Percentiles rank a stretch among this genome's conserved stretches.
Evolutionary conservation across 1,284 basidiomycete species (phyloP).

Genomic region (Porogramme epimiltina): DNA sequence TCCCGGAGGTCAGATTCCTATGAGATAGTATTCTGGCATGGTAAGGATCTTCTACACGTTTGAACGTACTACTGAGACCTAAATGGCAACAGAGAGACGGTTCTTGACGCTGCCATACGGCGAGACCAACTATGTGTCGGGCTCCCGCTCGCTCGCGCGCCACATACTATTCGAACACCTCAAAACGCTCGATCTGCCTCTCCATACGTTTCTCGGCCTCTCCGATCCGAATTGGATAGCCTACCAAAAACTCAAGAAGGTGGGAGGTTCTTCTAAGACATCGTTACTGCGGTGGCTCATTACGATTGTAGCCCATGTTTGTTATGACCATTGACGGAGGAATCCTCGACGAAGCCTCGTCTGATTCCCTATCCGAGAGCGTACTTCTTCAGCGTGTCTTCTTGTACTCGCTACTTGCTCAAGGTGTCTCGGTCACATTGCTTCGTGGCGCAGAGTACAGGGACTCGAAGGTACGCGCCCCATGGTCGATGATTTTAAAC

Average conservation of each 20-base stretch:
- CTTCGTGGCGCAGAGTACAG: slow-evolving; percentile 56
- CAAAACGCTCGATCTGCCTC: slow-evolving; percentile 37
- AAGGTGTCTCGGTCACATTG: slow-evolving; percentile 52
- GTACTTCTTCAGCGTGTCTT: slow-evolving; percentile 51
- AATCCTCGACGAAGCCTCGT: slow-evolving; percentile 17
- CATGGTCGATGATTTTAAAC: not conserved
- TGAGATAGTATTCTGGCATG: slow-evolving; percentile 64
- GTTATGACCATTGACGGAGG: slow-evolving; percentile 59
- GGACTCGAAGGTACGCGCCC: slow-evolving; percentile 57
- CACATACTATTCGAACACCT: slow-evolving; percentile 54
- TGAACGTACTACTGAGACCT: not conserved
- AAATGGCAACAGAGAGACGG: slow-evolving; percentile 34
- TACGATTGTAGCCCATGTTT: slow-evolving; percentile 60
- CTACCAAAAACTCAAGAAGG: slow-evolving; percentile 46
- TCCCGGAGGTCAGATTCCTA: slow-evolving; percentile 53
- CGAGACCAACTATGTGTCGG: slow-evolving; percentile 33
- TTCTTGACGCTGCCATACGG: slow-evolving; percentile 45
- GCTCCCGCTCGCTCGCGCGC: slow-evolving; percentile 55
- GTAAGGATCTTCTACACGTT: slow-evolving; percentile 33
- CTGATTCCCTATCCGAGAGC: slow-evolving; percentile 28
- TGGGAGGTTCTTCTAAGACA: slow-evolving; percentile 20
- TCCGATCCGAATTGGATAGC: slow-evolving; percentile 50
- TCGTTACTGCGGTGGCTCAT: slow-evolving; percentile 3
- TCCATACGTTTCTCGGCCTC: slow-evolving; percentile 47
- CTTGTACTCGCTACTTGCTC: slow-evolving; percentile 47